A percentile compares a stretch with the other conserved stretches of the same genome.
Evolutionary conservation across 495 filamentous ascomycete genomes (phyloP).

Genomic region (Parmelia sp.): DNA sequence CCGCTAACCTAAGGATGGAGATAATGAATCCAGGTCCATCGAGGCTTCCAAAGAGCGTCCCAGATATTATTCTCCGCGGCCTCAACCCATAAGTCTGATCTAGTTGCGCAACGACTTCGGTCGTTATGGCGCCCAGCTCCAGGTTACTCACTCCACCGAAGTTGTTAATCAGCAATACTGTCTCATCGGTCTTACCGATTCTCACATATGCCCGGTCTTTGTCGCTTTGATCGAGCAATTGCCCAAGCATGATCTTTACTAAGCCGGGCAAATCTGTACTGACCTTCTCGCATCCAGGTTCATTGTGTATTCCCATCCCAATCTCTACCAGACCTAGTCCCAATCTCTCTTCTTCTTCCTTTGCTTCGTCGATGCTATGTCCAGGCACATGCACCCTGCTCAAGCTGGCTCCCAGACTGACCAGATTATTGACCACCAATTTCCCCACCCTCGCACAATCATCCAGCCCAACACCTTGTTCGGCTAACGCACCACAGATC

Average conservation of each 20-base stretch:
- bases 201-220: slow-evolving; percentile 74
- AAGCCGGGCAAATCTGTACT: slow-evolving; percentile 63
- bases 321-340: slow-evolving; percentile 60
- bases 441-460: slow-evolving; percentile 68
- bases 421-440: slow-evolving; percentile 66
- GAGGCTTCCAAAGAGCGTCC: slow-evolving; percentile 72
- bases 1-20: slow-evolving; percentile 69
- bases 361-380: slow-evolving; percentile 44
- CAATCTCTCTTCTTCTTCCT: slow-evolving; percentile 53
- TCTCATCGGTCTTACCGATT: slow-evolving; percentile 53
- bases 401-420: slow-evolving; percentile 79
- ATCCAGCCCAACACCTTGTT: slow-evolving; percentile 55
- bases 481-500: slow-evolving; percentile 80
- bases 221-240: slow-evolving; percentile 73
- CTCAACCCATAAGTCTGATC: slow-evolving; percentile 59
- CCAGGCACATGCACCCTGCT: slow-evolving; percentile 93
- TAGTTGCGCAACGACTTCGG: slow-evolving; percentile 81
- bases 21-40: slow-evolving; percentile 93
- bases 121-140: slow-evolving; percentile 81
- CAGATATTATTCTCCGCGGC: slow-evolving; percentile 57
- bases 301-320: slow-evolving; percentile 98
- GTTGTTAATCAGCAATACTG: slow-evolving; percentile 85
- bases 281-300: slow-evolving; percentile 70
- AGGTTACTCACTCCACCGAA: slow-evolving; percentile 85
- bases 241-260: slow-evolving; percentile 70